Evolutionary conservation across 2,329 filamentous ascomycete genomes (phyloP).

Genomic region (Fusarium subglutinans): DNA sequence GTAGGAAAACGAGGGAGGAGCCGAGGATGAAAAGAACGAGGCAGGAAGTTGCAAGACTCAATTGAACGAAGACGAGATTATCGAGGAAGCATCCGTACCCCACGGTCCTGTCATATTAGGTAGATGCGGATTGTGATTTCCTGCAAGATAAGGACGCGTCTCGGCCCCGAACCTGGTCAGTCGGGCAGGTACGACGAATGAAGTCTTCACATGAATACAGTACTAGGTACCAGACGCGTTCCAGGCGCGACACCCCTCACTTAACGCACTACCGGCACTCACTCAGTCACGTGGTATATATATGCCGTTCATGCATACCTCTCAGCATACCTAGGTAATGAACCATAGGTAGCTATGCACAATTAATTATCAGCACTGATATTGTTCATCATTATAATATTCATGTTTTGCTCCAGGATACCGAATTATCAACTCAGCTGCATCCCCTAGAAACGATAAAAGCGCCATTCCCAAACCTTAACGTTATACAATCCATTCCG

Average conservation of each 20-base stretch:
- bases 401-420: neutral
- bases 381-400: neutral
- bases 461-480: neutral
- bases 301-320: neutral
- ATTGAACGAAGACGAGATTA: neutral
- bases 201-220: slow-evolving; percentile 2
- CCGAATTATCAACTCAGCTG: neutral
- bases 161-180: neutral
- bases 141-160: slow-evolving; percentile 29
- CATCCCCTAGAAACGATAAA: neutral
- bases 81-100: slow-evolving; percentile 2
- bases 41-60: neutral
- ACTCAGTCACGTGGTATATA: slow-evolving; percentile 34
- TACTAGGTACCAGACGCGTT: slow-evolving; percentile 24
- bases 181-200: slow-evolving; percentile 5
- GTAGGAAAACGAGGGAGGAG: neutral
- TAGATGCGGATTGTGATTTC: slow-evolving; percentile 5
- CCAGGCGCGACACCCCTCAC: slow-evolving; percentile 28
- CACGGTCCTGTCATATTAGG: slow-evolving; percentile 18
- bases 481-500: neutral
- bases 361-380: neutral
- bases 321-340: neutral
- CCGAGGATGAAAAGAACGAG: neutral
- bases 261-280: neutral
- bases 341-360: neutral